Evolutionary conservation across 176 grass and related monocot species (phyloP), one percentile per base, ranked within the genome.

Genomic region (Aechmea fasciata): DNA sequence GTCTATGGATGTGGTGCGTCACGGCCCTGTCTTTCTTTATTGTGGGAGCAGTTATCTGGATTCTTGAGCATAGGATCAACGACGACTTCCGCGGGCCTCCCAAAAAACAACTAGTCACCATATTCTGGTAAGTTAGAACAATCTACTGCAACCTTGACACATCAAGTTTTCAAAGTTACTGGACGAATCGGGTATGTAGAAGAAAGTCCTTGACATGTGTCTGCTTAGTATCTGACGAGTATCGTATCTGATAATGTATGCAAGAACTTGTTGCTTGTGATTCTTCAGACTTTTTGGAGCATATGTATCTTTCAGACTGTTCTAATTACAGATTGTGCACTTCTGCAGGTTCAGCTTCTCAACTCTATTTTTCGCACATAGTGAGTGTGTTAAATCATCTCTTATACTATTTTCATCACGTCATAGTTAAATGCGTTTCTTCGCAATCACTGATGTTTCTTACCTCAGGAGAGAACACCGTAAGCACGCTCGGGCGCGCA

Each of bases 311-410:
- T 41, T 41, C 33, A 7, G 33, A 41, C 33, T 41, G 33, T 41
- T 61, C 55, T 83, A 76, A 67, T 73, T 54, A 59, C 13, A 50
- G 66, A 55, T 63, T 66, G 22, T 74, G 13, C 49, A 57, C 59
- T 1, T 57, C 76, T 85, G 81, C 88, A 97, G 93, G 93, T 97
- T 97, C 86, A 92, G 88, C 65, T 92, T 97, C 82, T 97, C 93
- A 0, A 97, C 93, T 54, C 69, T 97, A 64, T 97, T 97, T 89
- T 97, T 97, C 81, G 84, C 93, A 74, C 93, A 97, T 20, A 87
- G 93, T 97, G 70, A 97, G 93, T 87, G 53, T 78, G 68, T 0
- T 41, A 41, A 75, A 13, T 3, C 33, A 48, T 18, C 11, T 14
- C 48, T 69, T 78, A 47, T 49, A 63, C 47, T 47, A 73, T 13